These are phyloP conservation scores for Penicillium cinerascens DNA, from an alignment of 495 filamentous ascomycete genomes.

Conservation along the genomic window DNA sequence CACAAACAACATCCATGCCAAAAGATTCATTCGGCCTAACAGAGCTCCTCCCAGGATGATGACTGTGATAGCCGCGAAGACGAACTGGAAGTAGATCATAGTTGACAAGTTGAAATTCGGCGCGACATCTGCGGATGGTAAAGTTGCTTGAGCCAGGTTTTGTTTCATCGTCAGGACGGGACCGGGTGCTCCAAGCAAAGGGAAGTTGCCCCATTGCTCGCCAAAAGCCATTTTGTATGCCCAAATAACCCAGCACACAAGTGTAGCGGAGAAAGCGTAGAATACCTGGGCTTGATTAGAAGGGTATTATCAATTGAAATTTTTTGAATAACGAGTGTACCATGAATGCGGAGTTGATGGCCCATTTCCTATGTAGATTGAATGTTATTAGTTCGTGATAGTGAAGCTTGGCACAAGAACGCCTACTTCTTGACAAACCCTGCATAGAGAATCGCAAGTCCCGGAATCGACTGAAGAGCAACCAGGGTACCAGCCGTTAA, in stretches of 20 bases:
- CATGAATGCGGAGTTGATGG: slow-evolving; percentile 5
- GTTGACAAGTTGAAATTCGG: slow-evolving; percentile 47
- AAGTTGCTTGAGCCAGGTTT: slow-evolving; percentile 40
- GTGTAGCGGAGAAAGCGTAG: slow-evolving; percentile 51
- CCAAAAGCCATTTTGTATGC: slow-evolving; percentile 54
- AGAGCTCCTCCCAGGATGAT: slow-evolving; percentile 50
- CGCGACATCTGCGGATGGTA: slow-evolving; percentile 40
- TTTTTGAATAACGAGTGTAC: not conserved
- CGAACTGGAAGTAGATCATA: slow-evolving; percentile 62
- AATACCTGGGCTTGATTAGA: slow-evolving; percentile 26
- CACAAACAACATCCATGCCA: slow-evolving; percentile 56
- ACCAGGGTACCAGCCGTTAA: slow-evolving; percentile 53
- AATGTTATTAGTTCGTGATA: not conserved
- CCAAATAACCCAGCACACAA: slow-evolving; percentile 57
- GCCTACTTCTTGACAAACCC: slow-evolving; percentile 49
- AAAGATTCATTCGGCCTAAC: slow-evolving; percentile 52
- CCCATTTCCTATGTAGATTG: slow-evolving; percentile 1
- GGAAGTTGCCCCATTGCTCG: slow-evolving; percentile 39
- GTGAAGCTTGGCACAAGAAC: not conserved
- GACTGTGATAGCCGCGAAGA: slow-evolving; percentile 56
- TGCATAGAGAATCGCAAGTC: slow-evolving; percentile 54
- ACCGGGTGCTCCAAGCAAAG: slow-evolving; percentile 49
- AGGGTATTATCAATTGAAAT: not conserved
- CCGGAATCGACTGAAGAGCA: slow-evolving; percentile 50
- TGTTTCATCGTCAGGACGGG: slow-evolving; percentile 46